Base-by-base conservation (phyloP, 805 yeast species). In the Teunomyces cretensis region DNA sequence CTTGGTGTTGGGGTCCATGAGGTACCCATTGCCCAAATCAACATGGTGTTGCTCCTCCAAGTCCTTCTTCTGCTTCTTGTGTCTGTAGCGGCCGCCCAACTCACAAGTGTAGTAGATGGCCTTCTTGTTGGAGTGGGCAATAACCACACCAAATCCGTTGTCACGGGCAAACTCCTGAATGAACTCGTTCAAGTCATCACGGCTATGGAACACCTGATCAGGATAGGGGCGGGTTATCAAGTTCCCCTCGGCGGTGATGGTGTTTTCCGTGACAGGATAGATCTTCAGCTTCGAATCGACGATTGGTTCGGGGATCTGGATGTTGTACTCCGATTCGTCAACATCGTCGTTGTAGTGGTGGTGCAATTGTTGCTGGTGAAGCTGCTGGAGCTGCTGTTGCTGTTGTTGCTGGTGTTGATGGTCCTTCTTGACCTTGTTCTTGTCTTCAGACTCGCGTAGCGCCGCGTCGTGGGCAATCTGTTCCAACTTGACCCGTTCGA, bases 31-130 rank as follows among this genome's bases (percentile, higher is more conserved):
- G 15, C 65, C 69, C 13, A 57, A 53, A 27, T 59, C 67, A 13
- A 58, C 61, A 19, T 54, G 48, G n/a, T 51, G 53, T 30, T 43
- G 57, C 37, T 54, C 56, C 32, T 54, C 58, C 41, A 49, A 57
- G 41, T 51, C 57, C 45, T 46, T 46, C 45, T 57, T 58, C 32
- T 56, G 58, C 47, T 75, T 73, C 56, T 78, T 78, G 53, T 76
- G 80, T 46, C 83, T 65, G 55, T 78, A 78, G 19, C 75, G 65
- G 17, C 83, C 83, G 37, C 83, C 83, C 37, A 78, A 62, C 57
- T 78, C 82, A 57, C 83, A 79, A 8, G 82, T 79, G 58, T 76
- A 79, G 58, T 79, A 79, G 48, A 79, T 79, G 30, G 83, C 83
- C 57, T 79, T 79, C 48, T 70, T 72, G 58, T 79, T 79, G 30